Percentiles rank a stretch among this genome's conserved stretches.
Evolutionary conservation across 495 filamentous ascomycete genomes (phyloP).

Genomic region (Podospora bellae-mahoneyi): DNA sequence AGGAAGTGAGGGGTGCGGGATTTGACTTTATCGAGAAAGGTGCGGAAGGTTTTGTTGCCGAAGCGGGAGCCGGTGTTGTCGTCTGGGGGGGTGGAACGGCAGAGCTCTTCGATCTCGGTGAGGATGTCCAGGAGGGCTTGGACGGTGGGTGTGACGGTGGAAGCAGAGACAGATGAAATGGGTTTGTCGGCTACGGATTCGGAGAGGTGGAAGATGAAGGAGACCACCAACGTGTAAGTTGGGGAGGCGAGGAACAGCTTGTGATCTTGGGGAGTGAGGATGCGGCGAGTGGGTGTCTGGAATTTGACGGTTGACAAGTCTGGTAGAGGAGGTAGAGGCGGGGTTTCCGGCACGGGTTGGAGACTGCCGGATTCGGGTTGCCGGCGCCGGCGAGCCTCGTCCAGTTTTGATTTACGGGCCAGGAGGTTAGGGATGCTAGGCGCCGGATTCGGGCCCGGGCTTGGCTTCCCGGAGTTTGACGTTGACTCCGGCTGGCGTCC

Average conservation of each 20-base stretch:
- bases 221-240: constrained; percentile 70
- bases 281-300: constrained; percentile 65
- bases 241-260: constrained; percentile 74
- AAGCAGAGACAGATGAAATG: constrained; percentile 60
- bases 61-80: constrained; percentile 88
- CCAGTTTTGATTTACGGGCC: constrained; percentile 64
- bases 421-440: constrained; percentile 50
- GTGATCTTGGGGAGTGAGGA: constrained; percentile 77
- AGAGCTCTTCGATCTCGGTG: constrained; percentile 57
- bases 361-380: constrained; percentile 52
- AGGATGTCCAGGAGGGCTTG: constrained; percentile 67
- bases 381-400: constrained; percentile 52
- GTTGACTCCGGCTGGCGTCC: background rate
- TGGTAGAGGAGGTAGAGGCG: constrained; percentile 65
- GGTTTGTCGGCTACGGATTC: constrained; percentile 75
- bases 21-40: constrained; percentile 70
- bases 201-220: constrained; percentile 82
- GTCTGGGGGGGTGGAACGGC: constrained; percentile 67
- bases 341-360: constrained; percentile 68
- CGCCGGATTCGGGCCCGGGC: constrained; percentile 5
- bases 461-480: background rate
- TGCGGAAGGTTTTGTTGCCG: constrained; percentile 86
- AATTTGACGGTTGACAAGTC: constrained; percentile 61
- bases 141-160: constrained; percentile 54
- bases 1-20: constrained; percentile 56